These are phyloP conservation scores for Tilletia caries DNA, from an alignment of 1,284 basidiomycete genomes.

Conservation along the genomic window DNA sequence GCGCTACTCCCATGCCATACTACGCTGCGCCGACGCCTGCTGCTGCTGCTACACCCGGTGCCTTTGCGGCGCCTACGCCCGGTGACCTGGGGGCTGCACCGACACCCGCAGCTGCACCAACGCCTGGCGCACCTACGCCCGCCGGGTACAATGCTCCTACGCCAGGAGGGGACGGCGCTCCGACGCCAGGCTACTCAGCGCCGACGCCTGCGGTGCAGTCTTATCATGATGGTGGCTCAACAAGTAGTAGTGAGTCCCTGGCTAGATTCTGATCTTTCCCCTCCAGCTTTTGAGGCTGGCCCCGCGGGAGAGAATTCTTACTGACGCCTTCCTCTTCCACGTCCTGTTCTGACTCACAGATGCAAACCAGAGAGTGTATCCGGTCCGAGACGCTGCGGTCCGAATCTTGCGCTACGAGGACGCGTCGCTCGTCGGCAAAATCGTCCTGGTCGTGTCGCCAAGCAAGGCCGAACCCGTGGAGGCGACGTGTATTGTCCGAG, in stretches of 20 bases:
- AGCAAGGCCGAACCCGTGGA: background rate
- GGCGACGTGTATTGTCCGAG: background rate
- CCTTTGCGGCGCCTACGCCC: background rate
- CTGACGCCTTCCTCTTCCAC: too few species aligned
- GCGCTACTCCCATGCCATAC: slow-evolving; percentile 27
- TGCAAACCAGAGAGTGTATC: background rate
- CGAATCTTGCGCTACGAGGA: background rate
- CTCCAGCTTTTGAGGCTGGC: too few species aligned
- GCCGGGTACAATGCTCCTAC: background rate
- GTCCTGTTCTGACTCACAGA: background rate
- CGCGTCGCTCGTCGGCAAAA: background rate
- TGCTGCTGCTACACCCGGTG: slow-evolving; percentile 6
- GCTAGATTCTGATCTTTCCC: background rate
- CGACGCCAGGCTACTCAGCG: slow-evolving; percentile 5
- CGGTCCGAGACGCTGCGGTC: background rate
- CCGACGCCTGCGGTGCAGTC: slow-evolving; percentile 4
- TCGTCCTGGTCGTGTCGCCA: background rate
- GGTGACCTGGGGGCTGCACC: background rate
- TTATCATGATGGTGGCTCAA: background rate
- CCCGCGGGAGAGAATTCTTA: too few species aligned
- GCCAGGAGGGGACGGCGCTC: slow-evolving; percentile 1
- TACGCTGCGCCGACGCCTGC: slow-evolving; percentile 37
- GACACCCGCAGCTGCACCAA: slow-evolving; percentile 2
- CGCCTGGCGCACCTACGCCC: slow-evolving; percentile 6
- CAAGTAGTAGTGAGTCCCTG: background rate